Percentiles rank a stretch among this genome's conserved stretches.
Evolutionary conservation across 805 yeast species (phyloP).

Genomic region (Pichia paraexigua): DNA sequence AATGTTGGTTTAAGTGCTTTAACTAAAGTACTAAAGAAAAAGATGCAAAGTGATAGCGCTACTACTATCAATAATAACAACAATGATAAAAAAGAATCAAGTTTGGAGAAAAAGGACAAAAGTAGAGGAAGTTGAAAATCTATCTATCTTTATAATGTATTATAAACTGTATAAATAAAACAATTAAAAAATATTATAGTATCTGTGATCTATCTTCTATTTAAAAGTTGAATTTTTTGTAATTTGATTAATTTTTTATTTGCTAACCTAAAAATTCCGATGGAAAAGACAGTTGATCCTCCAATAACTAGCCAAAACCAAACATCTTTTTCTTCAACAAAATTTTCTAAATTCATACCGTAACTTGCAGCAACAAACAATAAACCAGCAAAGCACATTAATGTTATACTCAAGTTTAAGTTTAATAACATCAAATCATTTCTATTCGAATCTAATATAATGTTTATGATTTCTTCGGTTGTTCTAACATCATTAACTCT

Average conservation of each 20-base stretch:
- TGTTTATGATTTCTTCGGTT: constrained; percentile 91
- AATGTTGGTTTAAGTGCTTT: constrained; percentile 8
- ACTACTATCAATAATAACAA: neutral
- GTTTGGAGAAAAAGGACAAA: neutral
- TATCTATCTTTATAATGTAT: neutral
- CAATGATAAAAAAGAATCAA: neutral
- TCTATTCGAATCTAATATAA: constrained; percentile 87
- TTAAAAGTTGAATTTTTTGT: constrained; percentile 47
- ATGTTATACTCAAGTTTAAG: constrained; percentile 71
- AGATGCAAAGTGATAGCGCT: neutral
- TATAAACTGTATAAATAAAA: neutral
- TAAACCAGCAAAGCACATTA: constrained; percentile 74
- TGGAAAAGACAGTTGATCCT: constrained; percentile 33
- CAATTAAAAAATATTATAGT: neutral
- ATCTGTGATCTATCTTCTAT: neutral
- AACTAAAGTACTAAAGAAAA: constrained; percentile 5
- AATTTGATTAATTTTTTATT: constrained; percentile 52
- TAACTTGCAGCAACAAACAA: constrained; percentile 78
- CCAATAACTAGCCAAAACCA: constrained; percentile 54
- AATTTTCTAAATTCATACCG: constrained; percentile 94
- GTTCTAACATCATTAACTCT: constrained; percentile 76
- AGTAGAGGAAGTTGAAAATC: neutral
- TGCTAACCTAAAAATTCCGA: constrained; percentile 44
- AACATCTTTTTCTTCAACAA: constrained; percentile 70
- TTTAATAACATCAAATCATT: constrained; percentile 88